phyloP scores from a whole-genome alignment of 2,329 filamentous ascomycete species.

The Dothiorella sarmentorum region DNA sequence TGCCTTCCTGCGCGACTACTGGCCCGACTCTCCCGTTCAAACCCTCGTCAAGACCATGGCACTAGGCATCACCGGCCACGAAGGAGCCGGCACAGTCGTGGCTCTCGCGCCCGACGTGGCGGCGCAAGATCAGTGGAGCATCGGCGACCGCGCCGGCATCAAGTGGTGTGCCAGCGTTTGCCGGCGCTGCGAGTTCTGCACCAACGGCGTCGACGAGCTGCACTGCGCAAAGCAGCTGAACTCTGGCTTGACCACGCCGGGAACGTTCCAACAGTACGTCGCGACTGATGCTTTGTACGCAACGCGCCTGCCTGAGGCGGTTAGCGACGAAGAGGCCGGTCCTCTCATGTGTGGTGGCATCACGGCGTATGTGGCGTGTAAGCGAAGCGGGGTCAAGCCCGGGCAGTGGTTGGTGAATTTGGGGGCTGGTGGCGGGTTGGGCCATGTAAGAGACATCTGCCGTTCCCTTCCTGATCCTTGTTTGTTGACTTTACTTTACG shows the following conservation, averaged over 20 bases:
- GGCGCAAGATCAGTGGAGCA: constrained; percentile 39
- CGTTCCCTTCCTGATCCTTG: neutral
- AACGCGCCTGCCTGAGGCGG: constrained; percentile 14
- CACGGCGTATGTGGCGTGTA: constrained; percentile 42
- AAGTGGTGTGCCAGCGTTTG: constrained; percentile 53
- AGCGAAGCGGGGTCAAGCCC: constrained; percentile 33
- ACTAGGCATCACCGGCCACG: constrained; percentile 42
- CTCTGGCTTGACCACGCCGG: constrained; percentile 43
- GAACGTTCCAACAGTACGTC: constrained; percentile 57
- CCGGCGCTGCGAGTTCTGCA: constrained; percentile 49
- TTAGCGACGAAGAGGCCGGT: constrained; percentile 33
- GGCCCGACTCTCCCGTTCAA: constrained; percentile 41
- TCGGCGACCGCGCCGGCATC: constrained; percentile 53
- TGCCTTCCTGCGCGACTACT: constrained; percentile 56
- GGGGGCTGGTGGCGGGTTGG: constrained; percentile 36
- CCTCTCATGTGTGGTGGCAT: constrained; percentile 39
- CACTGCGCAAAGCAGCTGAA: constrained; percentile 48
- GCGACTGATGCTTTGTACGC: constrained; percentile 52
- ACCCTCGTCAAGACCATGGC: neutral
- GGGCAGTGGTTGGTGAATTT: constrained; percentile 40
- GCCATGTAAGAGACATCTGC: constrained; percentile 13
- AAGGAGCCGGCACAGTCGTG: constrained; percentile 57
- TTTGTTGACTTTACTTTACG: neutral
- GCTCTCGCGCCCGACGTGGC: constrained; percentile 36
- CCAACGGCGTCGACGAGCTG: constrained; percentile 48